Evolutionary conservation across 2,329 filamentous ascomycete genomes (phyloP).

Genomic region (Curvularia lunata): DNA sequence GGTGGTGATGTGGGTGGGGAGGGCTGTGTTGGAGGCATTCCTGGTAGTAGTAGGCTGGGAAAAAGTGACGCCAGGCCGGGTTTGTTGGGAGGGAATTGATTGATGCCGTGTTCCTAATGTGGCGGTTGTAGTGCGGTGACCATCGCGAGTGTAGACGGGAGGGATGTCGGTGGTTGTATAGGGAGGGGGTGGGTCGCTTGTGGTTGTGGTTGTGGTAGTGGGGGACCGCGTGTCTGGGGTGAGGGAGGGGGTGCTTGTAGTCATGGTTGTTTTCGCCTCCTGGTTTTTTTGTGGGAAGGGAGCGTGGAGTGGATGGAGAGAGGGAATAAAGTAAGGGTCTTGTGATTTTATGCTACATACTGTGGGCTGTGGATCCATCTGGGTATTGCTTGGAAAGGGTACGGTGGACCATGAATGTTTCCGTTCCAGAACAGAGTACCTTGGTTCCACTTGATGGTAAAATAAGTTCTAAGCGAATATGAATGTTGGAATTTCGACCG

Average conservation of each 20-base stretch:
- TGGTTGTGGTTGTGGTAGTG: not conserved
- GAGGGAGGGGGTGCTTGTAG: no score
- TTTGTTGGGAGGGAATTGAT: not conserved
- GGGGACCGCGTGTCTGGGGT: not conserved
- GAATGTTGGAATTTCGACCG: not conserved
- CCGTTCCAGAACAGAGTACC: not conserved
- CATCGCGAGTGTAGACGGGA: not conserved
- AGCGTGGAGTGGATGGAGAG: not conserved
- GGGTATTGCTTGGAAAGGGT: not conserved
- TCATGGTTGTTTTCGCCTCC: no score
- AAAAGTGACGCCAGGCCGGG: no score
- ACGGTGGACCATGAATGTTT: not conserved
- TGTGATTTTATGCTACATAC: not conserved
- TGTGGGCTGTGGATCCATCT: not conserved
- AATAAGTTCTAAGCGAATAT: not conserved
- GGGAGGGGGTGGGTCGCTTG: not conserved
- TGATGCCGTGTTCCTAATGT: not conserved
- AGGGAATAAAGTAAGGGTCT: not conserved
- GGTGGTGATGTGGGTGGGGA: not conserved
- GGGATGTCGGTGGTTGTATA: not conserved
- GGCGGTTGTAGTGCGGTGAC: not conserved
- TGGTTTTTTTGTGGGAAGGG: no score
- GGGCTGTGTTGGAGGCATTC: no score
- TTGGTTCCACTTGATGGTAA: not conserved
- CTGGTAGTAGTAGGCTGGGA: no score